Evolutionary conservation across 2,329 filamentous ascomycete species (phyloP).

Genomic region (Rachicladosporium sp.): DNA sequence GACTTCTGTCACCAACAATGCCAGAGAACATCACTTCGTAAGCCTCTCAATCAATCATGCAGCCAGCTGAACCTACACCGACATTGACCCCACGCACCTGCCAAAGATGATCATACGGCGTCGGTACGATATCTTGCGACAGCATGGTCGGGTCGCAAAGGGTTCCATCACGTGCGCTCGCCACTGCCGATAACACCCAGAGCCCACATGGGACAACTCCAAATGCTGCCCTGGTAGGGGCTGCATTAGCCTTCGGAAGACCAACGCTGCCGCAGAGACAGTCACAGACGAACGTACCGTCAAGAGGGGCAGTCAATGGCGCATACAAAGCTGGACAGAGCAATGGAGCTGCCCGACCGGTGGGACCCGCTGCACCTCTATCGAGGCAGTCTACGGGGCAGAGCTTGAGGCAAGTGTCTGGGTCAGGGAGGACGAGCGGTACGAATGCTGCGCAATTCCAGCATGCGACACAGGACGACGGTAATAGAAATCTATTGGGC

Average conservation of each 20-base stretch:
- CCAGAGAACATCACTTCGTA: too few species aligned
- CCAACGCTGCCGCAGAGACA: constrained; percentile 15
- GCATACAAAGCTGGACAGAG: constrained; percentile 27
- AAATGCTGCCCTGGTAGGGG: constrained; percentile 38
- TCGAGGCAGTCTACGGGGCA: neutral
- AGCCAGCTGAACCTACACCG: too few species aligned
- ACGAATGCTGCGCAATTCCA: neutral
- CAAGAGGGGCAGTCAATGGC: constrained; percentile 7
- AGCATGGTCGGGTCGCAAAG: constrained; percentile 5
- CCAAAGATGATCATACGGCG: too few species aligned
- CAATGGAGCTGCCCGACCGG: constrained; percentile 11
- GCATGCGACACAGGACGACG: too few species aligned
- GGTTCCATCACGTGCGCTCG: constrained; percentile 3
- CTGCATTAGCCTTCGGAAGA: constrained; percentile 36
- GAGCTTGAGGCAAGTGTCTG: neutral
- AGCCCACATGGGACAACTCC: constrained; percentile 2
- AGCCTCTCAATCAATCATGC: too few species aligned
- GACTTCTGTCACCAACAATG: too few species aligned
- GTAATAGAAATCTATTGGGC: neutral
- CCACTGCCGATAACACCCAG: constrained; percentile 2
- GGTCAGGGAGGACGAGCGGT: neutral
- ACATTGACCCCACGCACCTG: too few species aligned
- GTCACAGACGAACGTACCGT: constrained; percentile 4
- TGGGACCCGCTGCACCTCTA: constrained; percentile 1
- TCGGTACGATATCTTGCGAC: too few species aligned